These are phyloP conservation scores for Fulvia fulva DNA, from an alignment of 2,329 filamentous ascomycete genomes.

Conservation along the genomic window DNA sequence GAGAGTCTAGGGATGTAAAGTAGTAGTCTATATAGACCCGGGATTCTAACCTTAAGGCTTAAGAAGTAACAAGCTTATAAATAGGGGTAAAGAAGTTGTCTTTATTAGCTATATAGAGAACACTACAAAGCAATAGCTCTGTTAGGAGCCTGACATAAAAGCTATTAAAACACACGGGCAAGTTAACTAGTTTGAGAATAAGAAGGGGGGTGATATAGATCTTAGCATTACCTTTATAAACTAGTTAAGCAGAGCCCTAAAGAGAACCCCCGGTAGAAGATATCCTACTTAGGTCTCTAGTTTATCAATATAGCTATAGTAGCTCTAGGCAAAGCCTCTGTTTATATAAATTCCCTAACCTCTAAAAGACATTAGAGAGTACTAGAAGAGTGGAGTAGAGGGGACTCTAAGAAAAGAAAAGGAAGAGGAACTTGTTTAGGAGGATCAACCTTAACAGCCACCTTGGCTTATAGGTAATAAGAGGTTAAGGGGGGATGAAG, in stretches of 20 bases:
- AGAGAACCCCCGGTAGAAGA: not conserved
- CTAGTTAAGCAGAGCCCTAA: not conserved
- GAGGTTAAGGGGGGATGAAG: not conserved
- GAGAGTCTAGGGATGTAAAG: not conserved
- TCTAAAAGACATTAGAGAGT: not conserved
- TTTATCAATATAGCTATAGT: not conserved
- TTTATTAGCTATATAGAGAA: not conserved
- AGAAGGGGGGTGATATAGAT: not conserved
- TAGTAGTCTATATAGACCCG: not conserved
- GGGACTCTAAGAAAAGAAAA: not conserved
- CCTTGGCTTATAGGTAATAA: not conserved
- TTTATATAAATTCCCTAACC: not conserved
- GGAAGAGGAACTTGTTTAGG: not conserved
- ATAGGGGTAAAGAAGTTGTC: not conserved
- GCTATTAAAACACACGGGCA: not conserved
- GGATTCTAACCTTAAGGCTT: not conserved
- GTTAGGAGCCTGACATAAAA: not conserved
- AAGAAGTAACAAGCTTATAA: not conserved
- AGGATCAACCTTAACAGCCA: not conserved
- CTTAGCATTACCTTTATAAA: not conserved
- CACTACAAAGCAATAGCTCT: not conserved
- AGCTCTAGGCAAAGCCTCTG: not conserved
- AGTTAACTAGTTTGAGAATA: not conserved
- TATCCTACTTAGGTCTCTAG: not conserved
- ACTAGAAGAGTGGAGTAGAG: not conserved